Conservation (phyloP, 257 asterid species). For the Forsythia viridissima region DNA sequence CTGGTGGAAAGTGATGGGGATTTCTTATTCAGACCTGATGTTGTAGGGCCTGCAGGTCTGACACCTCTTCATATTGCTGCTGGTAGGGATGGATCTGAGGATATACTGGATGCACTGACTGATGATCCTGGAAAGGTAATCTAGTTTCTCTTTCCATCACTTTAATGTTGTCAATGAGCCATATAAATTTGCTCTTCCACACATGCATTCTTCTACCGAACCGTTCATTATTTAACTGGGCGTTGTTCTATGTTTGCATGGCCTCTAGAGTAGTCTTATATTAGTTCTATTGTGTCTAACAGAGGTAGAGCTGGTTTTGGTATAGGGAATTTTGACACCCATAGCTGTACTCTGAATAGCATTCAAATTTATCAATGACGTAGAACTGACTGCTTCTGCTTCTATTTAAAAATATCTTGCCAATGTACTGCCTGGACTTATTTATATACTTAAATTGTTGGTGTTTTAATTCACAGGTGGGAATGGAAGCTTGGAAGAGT, state of each 20-base stretch:
- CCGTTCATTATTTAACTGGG: not conserved
- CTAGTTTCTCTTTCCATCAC: not conserved
- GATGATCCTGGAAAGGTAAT: constrained; percentile 74
- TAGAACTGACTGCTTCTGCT: not conserved
- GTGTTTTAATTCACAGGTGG: constrained; percentile 47
- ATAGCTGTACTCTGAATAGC: not conserved
- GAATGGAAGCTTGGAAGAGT: constrained; percentile 71
- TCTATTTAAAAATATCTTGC: not conserved
- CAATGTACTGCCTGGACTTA: not conserved
- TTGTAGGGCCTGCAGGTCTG: constrained; percentile 68
- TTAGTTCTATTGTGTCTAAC: too few species aligned
- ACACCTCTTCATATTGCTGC: constrained; percentile 91
- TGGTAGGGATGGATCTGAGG: constrained; percentile 75
- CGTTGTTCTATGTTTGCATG: not conserved
- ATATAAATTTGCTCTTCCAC: not conserved
- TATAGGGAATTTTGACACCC: not conserved
- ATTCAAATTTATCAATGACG: not conserved
- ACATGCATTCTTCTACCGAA: not conserved
- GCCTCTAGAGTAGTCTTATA: not conserved
- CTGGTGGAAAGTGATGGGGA: constrained; percentile 29
- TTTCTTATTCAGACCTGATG: constrained; percentile 67
- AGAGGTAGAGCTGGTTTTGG: not conserved
- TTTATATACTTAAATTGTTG: not conserved
- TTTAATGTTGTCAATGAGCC: not conserved
- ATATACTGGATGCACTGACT: constrained; percentile 64